These are phyloP conservation scores for Odontarrhena argentea DNA, from an alignment of 345 rosid species.

Conservation along the genomic window DNA sequence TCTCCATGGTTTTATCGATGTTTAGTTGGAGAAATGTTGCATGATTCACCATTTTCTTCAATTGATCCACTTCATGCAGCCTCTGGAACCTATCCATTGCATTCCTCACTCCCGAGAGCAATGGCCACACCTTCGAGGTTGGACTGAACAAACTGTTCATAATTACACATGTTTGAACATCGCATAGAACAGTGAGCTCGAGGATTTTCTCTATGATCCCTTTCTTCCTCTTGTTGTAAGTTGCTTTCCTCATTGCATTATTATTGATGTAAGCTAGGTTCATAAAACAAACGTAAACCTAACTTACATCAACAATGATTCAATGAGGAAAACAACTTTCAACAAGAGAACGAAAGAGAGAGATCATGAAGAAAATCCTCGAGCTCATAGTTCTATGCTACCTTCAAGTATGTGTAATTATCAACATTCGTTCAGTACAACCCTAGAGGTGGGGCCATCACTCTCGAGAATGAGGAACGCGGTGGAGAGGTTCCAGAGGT, in stretches of 20 bases:
- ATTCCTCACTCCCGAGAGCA: neutral
- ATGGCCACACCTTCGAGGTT: conserved; percentile 45
- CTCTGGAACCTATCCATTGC: conserved; percentile 26
- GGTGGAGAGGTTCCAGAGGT: conserved; percentile 26
- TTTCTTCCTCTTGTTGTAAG: conserved; percentile 47
- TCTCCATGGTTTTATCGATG: conserved; percentile 28
- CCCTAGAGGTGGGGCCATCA: conserved; percentile 45
- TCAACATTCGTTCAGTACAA: conserved; percentile 33
- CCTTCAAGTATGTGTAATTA: conserved; percentile 40
- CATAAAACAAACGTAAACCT: conserved; percentile 11
- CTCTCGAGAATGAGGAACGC: neutral
- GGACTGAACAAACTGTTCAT: conserved; percentile 32
- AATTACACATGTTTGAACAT: conserved; percentile 41
- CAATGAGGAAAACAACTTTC: conserved; percentile 44
- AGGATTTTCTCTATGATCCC: conserved; percentile 41
- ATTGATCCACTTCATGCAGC: conserved; percentile 29
- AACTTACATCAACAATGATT: conserved; percentile 40
- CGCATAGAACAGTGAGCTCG: conserved; percentile 46
- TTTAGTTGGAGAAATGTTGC: conserved; percentile 37
- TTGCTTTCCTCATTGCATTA: conserved; percentile 42
- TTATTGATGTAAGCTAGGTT: conserved; percentile 42
- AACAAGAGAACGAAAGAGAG: conserved; percentile 45
- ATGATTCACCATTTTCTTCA: conserved; percentile 43
- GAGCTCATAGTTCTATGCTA: conserved; percentile 46
- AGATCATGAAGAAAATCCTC: conserved; percentile 36